Evolutionary conservation across 345 rosid genomes (phyloP).

Genomic region (Mallotus nudiflorus): DNA sequence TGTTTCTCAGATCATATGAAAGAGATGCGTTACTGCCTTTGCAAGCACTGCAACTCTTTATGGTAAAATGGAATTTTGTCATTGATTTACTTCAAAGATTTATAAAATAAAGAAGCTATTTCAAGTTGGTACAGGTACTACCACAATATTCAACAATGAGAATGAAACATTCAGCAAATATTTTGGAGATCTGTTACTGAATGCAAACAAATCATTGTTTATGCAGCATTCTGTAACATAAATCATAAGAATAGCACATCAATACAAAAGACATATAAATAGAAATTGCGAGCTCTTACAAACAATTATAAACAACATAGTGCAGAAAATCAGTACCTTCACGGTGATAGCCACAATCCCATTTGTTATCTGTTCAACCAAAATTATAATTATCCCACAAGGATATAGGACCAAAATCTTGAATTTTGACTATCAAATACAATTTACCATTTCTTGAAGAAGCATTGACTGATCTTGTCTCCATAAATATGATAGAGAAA

Average conservation of each 20-base stretch:
- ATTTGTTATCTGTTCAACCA: constrained; percentile 59
- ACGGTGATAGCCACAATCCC: constrained; percentile 71
- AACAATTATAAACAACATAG: neutral
- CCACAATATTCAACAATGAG: neutral
- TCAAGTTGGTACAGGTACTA: neutral
- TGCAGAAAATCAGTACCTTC: constrained; percentile 49
- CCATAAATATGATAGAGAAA: constrained; percentile 96
- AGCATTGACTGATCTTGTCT: constrained; percentile 95
- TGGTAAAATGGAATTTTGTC: neutral
- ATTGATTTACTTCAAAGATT: neutral
- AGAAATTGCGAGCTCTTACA: neutral
- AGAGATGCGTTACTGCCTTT: neutral
- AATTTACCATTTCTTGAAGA: constrained; percentile 89
- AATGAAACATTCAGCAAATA: neutral
- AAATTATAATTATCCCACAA: constrained; percentile 17
- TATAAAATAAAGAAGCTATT: neutral
- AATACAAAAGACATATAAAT: neutral
- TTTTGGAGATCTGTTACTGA: neutral
- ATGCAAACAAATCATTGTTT: neutral
- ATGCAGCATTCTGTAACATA: neutral
- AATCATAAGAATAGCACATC: neutral
- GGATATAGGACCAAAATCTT: constrained; percentile 14
- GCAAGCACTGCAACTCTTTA: neutral
- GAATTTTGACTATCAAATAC: constrained; percentile 14
- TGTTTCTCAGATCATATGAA: neutral